Conservation (phyloP, 805 yeast genomes). For the Saturnispora galanensis region DNA sequence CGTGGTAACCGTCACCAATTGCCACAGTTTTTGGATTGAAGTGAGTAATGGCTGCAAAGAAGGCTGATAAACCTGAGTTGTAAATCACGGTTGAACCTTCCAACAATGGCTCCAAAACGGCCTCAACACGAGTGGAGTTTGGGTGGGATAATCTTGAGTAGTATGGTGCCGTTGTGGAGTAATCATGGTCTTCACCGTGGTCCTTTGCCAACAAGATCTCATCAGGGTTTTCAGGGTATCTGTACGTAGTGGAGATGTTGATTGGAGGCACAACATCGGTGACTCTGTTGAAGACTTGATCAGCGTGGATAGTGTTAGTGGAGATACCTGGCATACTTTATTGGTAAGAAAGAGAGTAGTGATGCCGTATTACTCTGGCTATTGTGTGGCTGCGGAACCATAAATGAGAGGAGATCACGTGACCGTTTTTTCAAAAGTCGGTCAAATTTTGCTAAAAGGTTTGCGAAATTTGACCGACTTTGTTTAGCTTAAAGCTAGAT, state of each 20-base stretch:
- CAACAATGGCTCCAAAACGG: constrained; percentile 47
- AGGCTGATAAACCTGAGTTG: constrained; percentile 74
- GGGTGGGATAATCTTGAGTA: constrained; percentile 77
- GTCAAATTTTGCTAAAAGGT: too few relatives aligned
- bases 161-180: constrained; percentile 26
- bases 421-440: too few relatives aligned
- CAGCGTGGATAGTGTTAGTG: constrained; percentile 62
- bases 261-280: constrained; percentile 72
- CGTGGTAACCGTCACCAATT: constrained; percentile 78
- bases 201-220: constrained; percentile 39
- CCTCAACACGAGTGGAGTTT: constrained; percentile 57
- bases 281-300: constrained; percentile 47
- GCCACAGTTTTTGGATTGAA: constrained; percentile 63
- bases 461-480: too few relatives aligned
- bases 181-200: constrained; percentile 9
- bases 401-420: too few relatives aligned
- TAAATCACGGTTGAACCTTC: constrained; percentile 62
- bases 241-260: constrained; percentile 70
- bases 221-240: constrained; percentile 52
- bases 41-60: constrained; percentile 60
- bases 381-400: too few relatives aligned
- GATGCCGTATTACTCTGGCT: too few relatives aligned
- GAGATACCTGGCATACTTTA: constrained; percentile 36
- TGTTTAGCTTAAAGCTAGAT: too few relatives aligned
- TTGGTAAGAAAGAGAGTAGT: neutral